phyloP scores from a whole-genome alignment of 805 yeast species.

The Saccharomycopsis fibuligera region DNA sequence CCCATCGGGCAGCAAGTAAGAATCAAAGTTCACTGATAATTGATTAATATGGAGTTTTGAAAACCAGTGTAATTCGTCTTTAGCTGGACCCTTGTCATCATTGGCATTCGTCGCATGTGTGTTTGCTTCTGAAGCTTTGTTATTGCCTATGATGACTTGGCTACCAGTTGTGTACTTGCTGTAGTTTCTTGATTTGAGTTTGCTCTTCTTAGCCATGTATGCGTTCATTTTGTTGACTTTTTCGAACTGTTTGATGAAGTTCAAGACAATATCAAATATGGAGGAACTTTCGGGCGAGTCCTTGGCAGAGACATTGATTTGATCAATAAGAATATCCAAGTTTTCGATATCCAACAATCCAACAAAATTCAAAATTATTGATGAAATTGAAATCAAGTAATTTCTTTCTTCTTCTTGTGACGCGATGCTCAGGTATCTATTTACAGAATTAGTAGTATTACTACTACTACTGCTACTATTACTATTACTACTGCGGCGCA shows the following conservation, averaged over 20 bases:
- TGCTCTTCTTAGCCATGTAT: neutral
- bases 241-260: constrained; percentile 11
- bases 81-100: neutral
- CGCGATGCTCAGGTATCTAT: neutral
- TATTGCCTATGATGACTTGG: constrained; percentile 3
- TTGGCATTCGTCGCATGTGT: neutral
- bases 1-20: constrained; percentile 39
- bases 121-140: neutral
- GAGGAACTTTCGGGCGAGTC: constrained; percentile 26
- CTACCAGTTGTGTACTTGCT: neutral
- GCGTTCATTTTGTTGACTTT: constrained; percentile 5
- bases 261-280: constrained; percentile 12
- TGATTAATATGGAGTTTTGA: constrained; percentile 34
- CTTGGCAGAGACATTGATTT: constrained; percentile 36
- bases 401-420: neutral
- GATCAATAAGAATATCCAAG: constrained; percentile 35
- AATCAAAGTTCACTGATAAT: constrained; percentile 38
- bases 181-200: constrained; percentile 4
- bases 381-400: constrained; percentile 7
- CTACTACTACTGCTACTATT: neutral
- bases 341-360: constrained; percentile 28
- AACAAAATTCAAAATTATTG: constrained; percentile 8
- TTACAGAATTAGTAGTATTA: too few relatives aligned
- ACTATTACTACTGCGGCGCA: neutral
- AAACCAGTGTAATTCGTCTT: constrained; percentile 25